phyloP scores from a whole-genome alignment of 2,329 filamentous ascomycete species.

The Talaromyces sp. region DNA sequence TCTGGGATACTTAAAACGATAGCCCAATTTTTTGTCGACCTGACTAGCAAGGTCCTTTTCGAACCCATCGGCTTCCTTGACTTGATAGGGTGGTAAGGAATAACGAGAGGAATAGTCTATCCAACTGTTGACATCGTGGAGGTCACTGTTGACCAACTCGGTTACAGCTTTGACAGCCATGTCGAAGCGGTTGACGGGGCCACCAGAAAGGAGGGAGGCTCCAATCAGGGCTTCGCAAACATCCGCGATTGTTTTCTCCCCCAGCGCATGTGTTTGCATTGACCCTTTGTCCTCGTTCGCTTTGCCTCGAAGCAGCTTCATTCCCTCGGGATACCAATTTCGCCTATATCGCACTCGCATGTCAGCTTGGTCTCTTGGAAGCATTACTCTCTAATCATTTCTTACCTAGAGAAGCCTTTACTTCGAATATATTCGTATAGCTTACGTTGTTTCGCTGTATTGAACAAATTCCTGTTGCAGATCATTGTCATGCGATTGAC shows the following conservation, averaged over 20 bases:
- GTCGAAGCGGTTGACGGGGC: slow-evolving; percentile 49
- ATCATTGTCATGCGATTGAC: slow-evolving; percentile 85
- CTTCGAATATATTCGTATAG: slow-evolving; percentile 75
- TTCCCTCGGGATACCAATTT: slow-evolving; percentile 80
- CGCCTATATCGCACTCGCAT: slow-evolving; percentile 43
- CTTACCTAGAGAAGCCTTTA: slow-evolving; percentile 67
- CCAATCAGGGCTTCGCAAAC: slow-evolving; percentile 93
- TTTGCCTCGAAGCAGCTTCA: slow-evolving; percentile 71
- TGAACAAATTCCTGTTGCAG: slow-evolving; percentile 85
- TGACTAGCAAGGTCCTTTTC: slow-evolving; percentile 64
- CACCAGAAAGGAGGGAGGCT: slow-evolving; percentile 62
- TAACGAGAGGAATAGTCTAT: slow-evolving; percentile 69
- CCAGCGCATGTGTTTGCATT: slow-evolving; percentile 58
- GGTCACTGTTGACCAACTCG: slow-evolving; percentile 59
- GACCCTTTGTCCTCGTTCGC: slow-evolving; percentile 46
- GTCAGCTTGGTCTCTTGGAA: not conserved
- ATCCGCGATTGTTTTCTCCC: slow-evolving; percentile 87
- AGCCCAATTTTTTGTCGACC: slow-evolving; percentile 56
- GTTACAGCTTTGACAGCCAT: slow-evolving; percentile 56
- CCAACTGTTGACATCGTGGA: slow-evolving; percentile 66
- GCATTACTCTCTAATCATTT: not conserved
- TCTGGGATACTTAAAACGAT: slow-evolving; percentile 68
- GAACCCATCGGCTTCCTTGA: slow-evolving; percentile 54
- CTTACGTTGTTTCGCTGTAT: slow-evolving; percentile 62
- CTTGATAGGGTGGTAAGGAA: slow-evolving; percentile 65